Percentiles rank a stretch among this genome's conserved stretches.
Conservation (phyloP, 2,329 filamentous ascomycete species). For the Chaetoscypha palmicola region DNA sequence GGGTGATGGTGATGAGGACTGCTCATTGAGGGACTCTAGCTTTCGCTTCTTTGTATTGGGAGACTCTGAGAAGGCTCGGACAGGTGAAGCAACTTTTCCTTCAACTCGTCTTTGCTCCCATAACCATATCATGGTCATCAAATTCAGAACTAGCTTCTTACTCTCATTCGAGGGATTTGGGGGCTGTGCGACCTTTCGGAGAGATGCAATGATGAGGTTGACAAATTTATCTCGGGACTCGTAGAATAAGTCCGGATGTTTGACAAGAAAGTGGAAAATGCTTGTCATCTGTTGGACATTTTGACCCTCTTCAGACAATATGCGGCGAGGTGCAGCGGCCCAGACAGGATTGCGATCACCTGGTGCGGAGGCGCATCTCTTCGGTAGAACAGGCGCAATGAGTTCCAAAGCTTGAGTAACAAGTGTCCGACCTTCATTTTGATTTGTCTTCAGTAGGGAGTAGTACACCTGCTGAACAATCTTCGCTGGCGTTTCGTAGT, state of each 20-base stretch:
- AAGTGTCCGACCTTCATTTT: slow-evolving; percentile 85
- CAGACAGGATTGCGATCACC: slow-evolving; percentile 74
- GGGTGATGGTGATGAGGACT: slow-evolving; percentile 48
- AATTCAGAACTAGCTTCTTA: slow-evolving; percentile 81
- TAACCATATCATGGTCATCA: slow-evolving; percentile 84
- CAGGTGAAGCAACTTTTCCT: slow-evolving; percentile 40
- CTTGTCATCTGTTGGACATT: slow-evolving; percentile 94
- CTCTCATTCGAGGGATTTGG: slow-evolving; percentile 83
- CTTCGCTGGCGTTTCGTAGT: slow-evolving; percentile 93
- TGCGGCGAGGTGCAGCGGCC: slow-evolving; percentile 84
- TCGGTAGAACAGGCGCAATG: slow-evolving; percentile 87
- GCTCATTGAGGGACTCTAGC: slow-evolving; percentile 47
- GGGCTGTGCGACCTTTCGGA: slow-evolving; percentile 79
- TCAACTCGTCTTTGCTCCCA: slow-evolving; percentile 85
- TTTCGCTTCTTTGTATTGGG: slow-evolving; percentile 70
- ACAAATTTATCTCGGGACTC: slow-evolving; percentile 90
- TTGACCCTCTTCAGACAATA: slow-evolving; percentile 87
- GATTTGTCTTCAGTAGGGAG: slow-evolving; percentile 82
- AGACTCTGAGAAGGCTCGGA: slow-evolving; percentile 53
- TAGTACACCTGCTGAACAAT: slow-evolving; percentile 95
- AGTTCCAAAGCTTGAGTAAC: slow-evolving; percentile 93
- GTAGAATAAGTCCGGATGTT: slow-evolving; percentile 89
- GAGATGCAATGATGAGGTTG: slow-evolving; percentile 76
- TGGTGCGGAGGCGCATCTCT: slow-evolving; percentile 61
- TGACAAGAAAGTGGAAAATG: slow-evolving; percentile 94